A percentile compares a stretch with the other conserved stretches of the same genome.
Conservation (phyloP, 2,329 filamentous ascomycete genomes). For the Botrytis galanthina region DNA sequence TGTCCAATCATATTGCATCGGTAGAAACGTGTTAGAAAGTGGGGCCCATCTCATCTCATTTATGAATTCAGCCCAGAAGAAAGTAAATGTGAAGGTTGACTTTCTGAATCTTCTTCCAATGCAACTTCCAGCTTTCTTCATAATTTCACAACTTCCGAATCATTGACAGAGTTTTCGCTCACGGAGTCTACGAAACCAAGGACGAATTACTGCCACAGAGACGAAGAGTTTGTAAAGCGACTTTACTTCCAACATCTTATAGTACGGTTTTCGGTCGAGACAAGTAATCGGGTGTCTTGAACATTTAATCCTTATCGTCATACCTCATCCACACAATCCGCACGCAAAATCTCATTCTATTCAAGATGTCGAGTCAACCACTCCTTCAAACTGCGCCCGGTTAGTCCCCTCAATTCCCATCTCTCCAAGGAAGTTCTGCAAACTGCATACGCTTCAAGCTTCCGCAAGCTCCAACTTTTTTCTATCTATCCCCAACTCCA, state of each 20-base stretch:
- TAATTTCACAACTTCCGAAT: neutral
- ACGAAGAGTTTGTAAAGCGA: neutral
- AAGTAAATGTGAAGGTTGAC: neutral
- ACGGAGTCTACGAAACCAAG: neutral
- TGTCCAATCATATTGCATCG: conserved; percentile 1
- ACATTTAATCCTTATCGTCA: conserved; percentile 7
- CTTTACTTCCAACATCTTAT: neutral
- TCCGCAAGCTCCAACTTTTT: neutral
- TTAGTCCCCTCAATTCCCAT: conserved; percentile 45
- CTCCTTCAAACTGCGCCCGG: conserved; percentile 92
- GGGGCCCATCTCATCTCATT: neutral
- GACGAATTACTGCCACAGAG: neutral
- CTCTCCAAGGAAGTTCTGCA: no score
- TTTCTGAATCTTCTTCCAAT: neutral
- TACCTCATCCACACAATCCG: conserved; percentile 1
- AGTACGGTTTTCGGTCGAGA: neutral
- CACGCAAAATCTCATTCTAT: neutral
- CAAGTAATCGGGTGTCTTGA: neutral
- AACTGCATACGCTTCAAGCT: neutral
- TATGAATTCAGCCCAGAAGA: neutral
- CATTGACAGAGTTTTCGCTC: neutral
- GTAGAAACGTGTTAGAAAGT: conserved; percentile 11
- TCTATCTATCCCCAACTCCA: neutral
- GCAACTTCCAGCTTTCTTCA: neutral
- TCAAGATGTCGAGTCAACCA: conserved; percentile 86